Base-by-base conservation (phyloP, 2,329 filamentous ascomycete genomes). In the Sporothrix pseudoabietina region DNA sequence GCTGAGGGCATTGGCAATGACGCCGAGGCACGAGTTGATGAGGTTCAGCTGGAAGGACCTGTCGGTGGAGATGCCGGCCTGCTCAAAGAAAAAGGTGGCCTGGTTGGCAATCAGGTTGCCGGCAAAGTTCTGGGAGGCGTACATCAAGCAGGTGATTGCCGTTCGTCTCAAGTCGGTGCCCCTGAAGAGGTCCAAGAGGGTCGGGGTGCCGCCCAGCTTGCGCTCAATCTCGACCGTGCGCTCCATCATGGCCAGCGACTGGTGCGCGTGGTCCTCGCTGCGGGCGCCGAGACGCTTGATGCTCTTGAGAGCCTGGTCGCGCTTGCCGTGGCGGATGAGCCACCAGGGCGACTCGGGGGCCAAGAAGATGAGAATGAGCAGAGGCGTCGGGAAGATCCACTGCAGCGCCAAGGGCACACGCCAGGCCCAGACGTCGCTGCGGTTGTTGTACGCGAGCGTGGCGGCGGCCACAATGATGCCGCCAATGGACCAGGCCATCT, bases 401-500 rank as follows among this genome's bases (percentile, higher is more conserved):
- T 89, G 87, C n/a, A 73, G 72, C 16, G 72, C 59, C 19, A 65
- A 47, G 0, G 72, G 72, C 69, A 87, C 85, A 83, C 80, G 83
- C 80, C 84, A 87, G 0, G 85, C 81, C 9, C 69, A 74, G 3
- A 78, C 52, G 75, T 80, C 74, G 26, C 74, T 0, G 65, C 75
- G 77, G 52, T 77, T 78, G 75, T 88, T 82, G 81, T 88, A 89
- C 65, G 80, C 78, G 78, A 87, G 90, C 65, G 86, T 86, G 73
- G 87, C 84, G 74, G 81, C 87, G 52, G 84, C 85, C 26, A 90
- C 88, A 74, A 90, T 88, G 78, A 90, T 90, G 47, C 81, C 79
- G 35, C 88, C 88, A 77, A 86, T 65, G n/a, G 59, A 65, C 88
- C 88, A 90, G 82, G 87, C 88, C 88, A 90, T 90, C 80, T 90